phyloP scores from a whole-genome alignment of 306 rosid genomes.

The Cotoneaster glaucophyllus region DNA sequence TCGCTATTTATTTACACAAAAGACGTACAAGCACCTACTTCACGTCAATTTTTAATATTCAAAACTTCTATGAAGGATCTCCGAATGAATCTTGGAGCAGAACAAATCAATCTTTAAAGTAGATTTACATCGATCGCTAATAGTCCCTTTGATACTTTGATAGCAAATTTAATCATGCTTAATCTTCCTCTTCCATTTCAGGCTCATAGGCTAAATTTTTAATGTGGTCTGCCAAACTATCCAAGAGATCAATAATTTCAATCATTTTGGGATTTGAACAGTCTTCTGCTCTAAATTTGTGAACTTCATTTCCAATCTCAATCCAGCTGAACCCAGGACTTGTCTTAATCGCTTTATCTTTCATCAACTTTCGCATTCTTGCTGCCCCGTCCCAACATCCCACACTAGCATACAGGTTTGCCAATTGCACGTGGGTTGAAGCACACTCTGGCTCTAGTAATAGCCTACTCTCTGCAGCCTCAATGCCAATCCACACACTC shows the following conservation, averaged over 20 bases:
- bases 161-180: no score
- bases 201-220: slow-evolving; percentile 26
- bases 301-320: slow-evolving; percentile 50
- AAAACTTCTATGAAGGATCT: no score
- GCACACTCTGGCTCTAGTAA: slow-evolving; percentile 59
- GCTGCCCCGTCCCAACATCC: slow-evolving; percentile 61
- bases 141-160: no score
- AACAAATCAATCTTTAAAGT: no score
- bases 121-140: no score
- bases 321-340: slow-evolving; percentile 79
- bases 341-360: slow-evolving; percentile 56
- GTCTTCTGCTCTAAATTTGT: slow-evolving; percentile 65
- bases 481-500: slow-evolving; percentile 57
- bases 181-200: slow-evolving; percentile 22
- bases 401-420: slow-evolving; percentile 64
- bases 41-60: no score
- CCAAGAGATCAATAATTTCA: slow-evolving; percentile 35
- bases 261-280: slow-evolving; percentile 39
- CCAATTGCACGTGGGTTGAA: slow-evolving; percentile 57
- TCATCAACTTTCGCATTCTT: slow-evolving; percentile 54
- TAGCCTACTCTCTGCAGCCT: slow-evolving; percentile 68
- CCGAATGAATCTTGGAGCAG: no score
- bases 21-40: no score
- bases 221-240: slow-evolving; percentile 59
- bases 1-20: no score